Evolutionary conservation across 192 early-diverging fungal genomes (phyloP).

Genomic region (Dispira parvispora): DNA sequence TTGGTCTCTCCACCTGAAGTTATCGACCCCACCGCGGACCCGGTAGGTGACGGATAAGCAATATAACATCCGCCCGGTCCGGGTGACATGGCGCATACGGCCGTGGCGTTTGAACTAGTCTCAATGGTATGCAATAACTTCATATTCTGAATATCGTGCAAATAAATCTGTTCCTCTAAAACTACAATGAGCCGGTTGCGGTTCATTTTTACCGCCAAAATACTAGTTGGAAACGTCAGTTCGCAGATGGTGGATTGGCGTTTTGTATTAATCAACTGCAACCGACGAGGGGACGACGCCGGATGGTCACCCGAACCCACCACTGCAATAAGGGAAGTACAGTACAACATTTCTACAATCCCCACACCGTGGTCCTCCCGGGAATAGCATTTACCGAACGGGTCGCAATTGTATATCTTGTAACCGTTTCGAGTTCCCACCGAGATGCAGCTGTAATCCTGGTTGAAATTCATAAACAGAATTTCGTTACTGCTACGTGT

Average conservation of each 20-base stretch:
- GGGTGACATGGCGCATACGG: slow-evolving; percentile 81
- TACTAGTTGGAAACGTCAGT: slow-evolving; percentile 81
- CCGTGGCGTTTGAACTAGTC: slow-evolving; percentile 77
- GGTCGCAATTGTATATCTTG: slow-evolving; percentile 95
- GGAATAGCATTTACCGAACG: slow-evolving; percentile 85
- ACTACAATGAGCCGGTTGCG: slow-evolving; percentile 82
- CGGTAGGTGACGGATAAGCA: slow-evolving; percentile 74
- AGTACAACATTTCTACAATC: slow-evolving; percentile 95
- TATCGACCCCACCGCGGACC: slow-evolving; percentile 20
- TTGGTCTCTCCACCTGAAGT: not conserved
- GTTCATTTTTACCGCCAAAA: slow-evolving; percentile 92
- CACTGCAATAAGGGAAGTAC: slow-evolving; percentile 88
- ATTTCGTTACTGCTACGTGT: slow-evolving; percentile 42
- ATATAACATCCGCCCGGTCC: slow-evolving; percentile 88
- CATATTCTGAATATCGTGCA: slow-evolving; percentile 98
- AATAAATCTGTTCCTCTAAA: slow-evolving; percentile 89
- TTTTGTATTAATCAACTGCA: slow-evolving; percentile 97
- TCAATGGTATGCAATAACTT: slow-evolving; percentile 91
- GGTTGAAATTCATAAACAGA: slow-evolving; percentile 71
- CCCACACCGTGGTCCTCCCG: slow-evolving; percentile 83
- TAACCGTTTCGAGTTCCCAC: slow-evolving; percentile 39
- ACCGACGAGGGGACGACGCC: slow-evolving; percentile 62
- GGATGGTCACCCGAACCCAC: slow-evolving; percentile 89
- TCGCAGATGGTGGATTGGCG: slow-evolving; percentile 95
- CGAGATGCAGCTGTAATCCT: slow-evolving; percentile 45